Evolutionary conservation across 192 early-diverging fungal genomes (phyloP).

Genomic region (Coemansia sp.): DNA sequence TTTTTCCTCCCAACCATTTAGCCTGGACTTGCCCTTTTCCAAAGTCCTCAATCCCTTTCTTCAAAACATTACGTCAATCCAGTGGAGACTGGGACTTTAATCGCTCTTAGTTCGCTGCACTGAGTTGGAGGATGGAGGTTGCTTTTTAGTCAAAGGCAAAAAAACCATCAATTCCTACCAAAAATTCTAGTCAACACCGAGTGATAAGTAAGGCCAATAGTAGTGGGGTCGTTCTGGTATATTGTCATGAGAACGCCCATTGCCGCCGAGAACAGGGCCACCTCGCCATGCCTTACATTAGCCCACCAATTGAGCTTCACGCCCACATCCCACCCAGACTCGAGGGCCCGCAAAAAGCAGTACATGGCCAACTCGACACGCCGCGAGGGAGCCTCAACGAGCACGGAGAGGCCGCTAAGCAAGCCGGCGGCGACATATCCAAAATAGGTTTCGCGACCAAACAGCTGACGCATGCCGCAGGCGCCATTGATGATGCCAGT

Average conservation of each 20-base stretch:
- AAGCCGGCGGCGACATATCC: constrained; percentile 61
- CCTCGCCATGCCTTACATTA: constrained; percentile 69
- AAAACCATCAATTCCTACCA: constrained; percentile 76
- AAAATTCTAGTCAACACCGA: constrained; percentile 78
- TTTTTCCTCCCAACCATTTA: too few relatives aligned
- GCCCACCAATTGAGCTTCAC: constrained; percentile 58
- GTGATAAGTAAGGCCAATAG: constrained; percentile 72
- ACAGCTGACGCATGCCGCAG: constrained; percentile 56
- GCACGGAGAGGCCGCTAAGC: constrained; percentile 56
- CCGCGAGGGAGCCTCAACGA: constrained; percentile 64
- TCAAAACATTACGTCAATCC: too few relatives aligned
- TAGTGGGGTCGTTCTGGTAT: constrained; percentile 76
- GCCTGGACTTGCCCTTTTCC: too few relatives aligned
- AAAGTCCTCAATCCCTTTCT: too few relatives aligned
- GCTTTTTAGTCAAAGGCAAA: too few relatives aligned
- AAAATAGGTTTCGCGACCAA: constrained; percentile 49
- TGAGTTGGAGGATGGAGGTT: too few relatives aligned
- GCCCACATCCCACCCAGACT: constrained; percentile 67
- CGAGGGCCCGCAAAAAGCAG: constrained; percentile 76
- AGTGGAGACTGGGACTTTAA: too few relatives aligned
- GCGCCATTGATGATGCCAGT: constrained; percentile 52
- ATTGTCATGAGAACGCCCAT: constrained; percentile 80
- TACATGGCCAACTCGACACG: constrained; percentile 83
- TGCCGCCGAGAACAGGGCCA: constrained; percentile 66
- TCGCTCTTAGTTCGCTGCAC: too few relatives aligned